Base-by-base conservation (phyloP, 106 monocot genomes). In the Amphibolis antarctica region DNA sequence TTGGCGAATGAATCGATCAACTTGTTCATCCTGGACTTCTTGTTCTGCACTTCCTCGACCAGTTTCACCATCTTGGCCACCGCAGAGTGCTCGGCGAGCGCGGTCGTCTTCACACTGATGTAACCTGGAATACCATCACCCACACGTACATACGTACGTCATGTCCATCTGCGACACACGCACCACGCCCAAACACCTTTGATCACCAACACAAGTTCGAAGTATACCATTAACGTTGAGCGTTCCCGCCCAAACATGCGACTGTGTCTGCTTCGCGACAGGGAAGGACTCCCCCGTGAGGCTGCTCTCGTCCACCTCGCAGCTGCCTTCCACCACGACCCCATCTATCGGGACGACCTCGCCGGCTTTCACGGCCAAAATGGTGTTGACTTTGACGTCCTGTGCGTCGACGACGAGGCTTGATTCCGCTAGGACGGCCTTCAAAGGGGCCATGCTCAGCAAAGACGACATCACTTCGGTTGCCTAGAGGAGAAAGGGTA, bases 31-130 rank as follows among this genome's bases (percentile, higher is more conserved):
- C 65, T 80, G 24, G 91, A 91, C 72, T 85, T 84, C 59, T 62
- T 87, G 60, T 82, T 90, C 66, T 98, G 96, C n/a, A 91, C 91
- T 66, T 98, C 96, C 77, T 98, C 96, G 14, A 98, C 91, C 12
- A 98, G 74, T 61, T 78, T 87, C n/a, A 76, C 78, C 96, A 98
- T 90, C 77, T 74, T 98, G 18, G 90, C 84, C 11, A 91, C 91
- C 1, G 96, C 86, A 22, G 96, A 98, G 62, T 98, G 30, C 66
- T 98, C 87, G 28, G 96, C 86, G 71, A 87, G 66, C 20, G 96
- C 96, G 42, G 96, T 85, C 14, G 96, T 98, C 65, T 76, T 82
- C 62, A 98, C 84, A 73, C 67, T 82, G 59, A 91, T 80, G 30
- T 98, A 91, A 28, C 96, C 96, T 96, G 71, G 25, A 74, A 54